Evolutionary conservation across 2,329 filamentous ascomycete genomes (phyloP).

Genomic region (Fusarium anguioides): DNA sequence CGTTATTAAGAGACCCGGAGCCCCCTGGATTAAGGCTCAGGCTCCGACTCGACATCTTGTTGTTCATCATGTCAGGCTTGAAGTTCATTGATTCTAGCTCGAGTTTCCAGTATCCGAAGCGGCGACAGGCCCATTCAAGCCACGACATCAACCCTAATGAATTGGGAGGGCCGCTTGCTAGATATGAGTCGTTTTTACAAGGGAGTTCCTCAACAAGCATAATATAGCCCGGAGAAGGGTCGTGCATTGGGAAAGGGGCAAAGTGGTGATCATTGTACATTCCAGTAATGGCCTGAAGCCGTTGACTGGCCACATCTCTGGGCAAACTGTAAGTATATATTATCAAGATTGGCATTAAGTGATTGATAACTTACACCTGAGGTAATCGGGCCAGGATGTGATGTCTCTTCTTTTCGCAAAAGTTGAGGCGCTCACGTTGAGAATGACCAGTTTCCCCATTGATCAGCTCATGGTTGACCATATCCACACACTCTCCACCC

Average conservation of each 20-base stretch:
- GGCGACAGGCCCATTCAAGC: constrained; percentile 31
- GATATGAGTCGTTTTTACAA: not conserved
- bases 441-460: not conserved
- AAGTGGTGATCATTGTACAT: constrained; percentile 20
- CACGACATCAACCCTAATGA: constrained; percentile 14
- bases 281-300: constrained; percentile 36
- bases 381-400: constrained; percentile 7
- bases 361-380: constrained; percentile 9
- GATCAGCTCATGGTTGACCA: constrained; percentile 7
- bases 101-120: constrained; percentile 40
- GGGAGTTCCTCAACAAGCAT: constrained; percentile 18
- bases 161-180: not conserved
- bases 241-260: not conserved
- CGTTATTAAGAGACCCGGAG: not conserved
- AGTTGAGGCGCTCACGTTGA: not conserved
- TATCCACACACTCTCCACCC: not conserved
- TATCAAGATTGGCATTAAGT: not conserved
- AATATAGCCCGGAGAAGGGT: not conserved
- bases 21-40: not conserved
- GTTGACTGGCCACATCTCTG: constrained; percentile 20
- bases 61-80: constrained; percentile 7
- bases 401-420: not conserved
- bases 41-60: not conserved
- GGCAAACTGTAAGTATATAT: not conserved
- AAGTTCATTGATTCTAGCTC: constrained; percentile 40